Evolutionary conservation across 164 flowering plant species (phyloP), one percentile per base, ranked within the genome.

Genomic region (Umbellularia californica): DNA sequence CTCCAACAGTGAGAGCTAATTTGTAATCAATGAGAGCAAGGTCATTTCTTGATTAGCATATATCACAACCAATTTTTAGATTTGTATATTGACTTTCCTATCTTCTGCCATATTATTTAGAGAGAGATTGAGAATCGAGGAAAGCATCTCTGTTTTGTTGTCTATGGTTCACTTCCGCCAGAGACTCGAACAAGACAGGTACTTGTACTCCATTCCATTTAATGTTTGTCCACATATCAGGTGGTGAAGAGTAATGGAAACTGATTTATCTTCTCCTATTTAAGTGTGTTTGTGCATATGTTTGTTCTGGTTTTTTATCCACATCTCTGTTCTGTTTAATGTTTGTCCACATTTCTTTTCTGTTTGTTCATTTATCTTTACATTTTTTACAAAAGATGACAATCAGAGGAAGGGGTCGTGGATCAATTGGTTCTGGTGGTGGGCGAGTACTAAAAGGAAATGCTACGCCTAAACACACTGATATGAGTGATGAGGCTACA

Each of bases 151-250:
- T 92, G 96, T 69, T 92, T 97, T 79, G 93, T 95, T 13, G 98
- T 95, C 52, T 95, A 95, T 87, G 99, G 99, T 74, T 93, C 99
- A 72, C 81, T 95, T 78, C 99, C 99, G 23, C 97, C 99, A 60
- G 91, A 90, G 71, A 95, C 99, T 77, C 97, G 99, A 77, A 91
- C 93, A 50, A 86, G 90, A 82, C 98, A 95, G 98, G 97, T 95
- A 83, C 60, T 17, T 50, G 58, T 35, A 73, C 68, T 72, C 30
- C 70, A n/a, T 64, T 25, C 17, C 17, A 55, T 55, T 55, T 20
- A 55, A 15, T 55, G n/a, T 55, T 55, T 41, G 47, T 55, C 60
- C 1, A n/a, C 60, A 19, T 55, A 15, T 55, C 58, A 55, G 2
- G 3, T 55, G 58, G 17, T 55, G 58, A 55, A 55, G 58, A 35